phyloP scores from a whole-genome alignment of 139 green algal species.

The Tetradesmus lagerheimii region DNA sequence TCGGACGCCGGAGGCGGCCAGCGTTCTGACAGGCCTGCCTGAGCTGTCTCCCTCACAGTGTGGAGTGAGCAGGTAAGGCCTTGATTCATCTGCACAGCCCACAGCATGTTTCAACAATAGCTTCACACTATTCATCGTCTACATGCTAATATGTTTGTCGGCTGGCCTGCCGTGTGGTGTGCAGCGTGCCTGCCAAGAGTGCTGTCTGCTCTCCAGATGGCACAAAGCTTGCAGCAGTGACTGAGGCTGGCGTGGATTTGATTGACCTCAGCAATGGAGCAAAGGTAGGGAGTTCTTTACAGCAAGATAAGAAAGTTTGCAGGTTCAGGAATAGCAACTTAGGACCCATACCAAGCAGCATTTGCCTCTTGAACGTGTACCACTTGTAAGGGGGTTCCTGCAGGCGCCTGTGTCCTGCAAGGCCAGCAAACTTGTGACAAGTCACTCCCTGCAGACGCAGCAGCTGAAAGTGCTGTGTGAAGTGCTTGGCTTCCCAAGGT shows the following conservation, averaged over 20 bases:
- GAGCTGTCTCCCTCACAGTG: not conserved
- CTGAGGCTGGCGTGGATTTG: conserved; percentile 48
- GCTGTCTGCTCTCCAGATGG: conserved; percentile 53
- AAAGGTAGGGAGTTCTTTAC: conserved; percentile 15
- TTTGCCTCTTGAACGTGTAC: too few relatives aligned
- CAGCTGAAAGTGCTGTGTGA: too few relatives aligned
- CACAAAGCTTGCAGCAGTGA: conserved; percentile 44
- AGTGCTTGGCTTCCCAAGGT: too few relatives aligned
- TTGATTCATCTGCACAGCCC: not conserved
- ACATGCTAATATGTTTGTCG: not conserved
- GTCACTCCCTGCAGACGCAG: not conserved
- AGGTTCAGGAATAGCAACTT: not conserved
- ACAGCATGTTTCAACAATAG: not conserved
- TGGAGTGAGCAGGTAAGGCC: conserved; percentile 7
- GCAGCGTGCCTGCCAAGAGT: conserved; percentile 43
- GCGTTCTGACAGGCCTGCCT: conserved; percentile 6
- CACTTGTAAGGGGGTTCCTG: too few relatives aligned
- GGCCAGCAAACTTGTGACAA: not conserved
- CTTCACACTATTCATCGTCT: not conserved
- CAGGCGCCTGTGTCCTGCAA: not conserved
- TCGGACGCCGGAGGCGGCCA: conserved; percentile 25
- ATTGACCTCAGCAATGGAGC: conserved; percentile 32
- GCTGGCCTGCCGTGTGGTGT: not conserved
- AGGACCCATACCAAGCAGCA: not conserved
- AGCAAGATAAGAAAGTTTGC: not conserved